phyloP scores from a whole-genome alignment of 164 flowering plant species.

The Piper betle region DNA sequence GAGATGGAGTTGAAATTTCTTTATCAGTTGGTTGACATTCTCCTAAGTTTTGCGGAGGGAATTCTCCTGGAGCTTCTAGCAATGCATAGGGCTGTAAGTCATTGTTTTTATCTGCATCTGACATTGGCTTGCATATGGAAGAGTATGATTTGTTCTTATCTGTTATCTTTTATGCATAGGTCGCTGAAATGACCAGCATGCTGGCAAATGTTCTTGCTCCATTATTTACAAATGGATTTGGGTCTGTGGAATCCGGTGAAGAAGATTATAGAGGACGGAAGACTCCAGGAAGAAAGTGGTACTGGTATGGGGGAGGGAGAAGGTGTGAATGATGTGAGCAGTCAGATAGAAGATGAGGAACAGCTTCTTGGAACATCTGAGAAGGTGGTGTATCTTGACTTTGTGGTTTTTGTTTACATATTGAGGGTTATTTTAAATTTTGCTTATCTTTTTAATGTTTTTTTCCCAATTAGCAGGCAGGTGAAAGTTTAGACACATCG shows the following conservation, averaged over 20 bases:
- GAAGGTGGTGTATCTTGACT: slow-evolving; percentile 12
- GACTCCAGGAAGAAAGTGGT: slow-evolving; percentile 49
- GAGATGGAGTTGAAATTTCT: slow-evolving; percentile 26
- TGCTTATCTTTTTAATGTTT: no score
- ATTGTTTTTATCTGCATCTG: no score
- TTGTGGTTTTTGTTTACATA: no score
- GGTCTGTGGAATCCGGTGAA: slow-evolving; percentile 34
- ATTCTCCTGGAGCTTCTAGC: slow-evolving; percentile 53
- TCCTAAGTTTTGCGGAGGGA: slow-evolving; percentile 39
- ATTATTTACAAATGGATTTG: slow-evolving; percentile 61
- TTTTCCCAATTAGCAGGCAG: slow-evolving; percentile 9
- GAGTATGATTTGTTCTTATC: no score
- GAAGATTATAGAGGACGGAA: slow-evolving; percentile 28
- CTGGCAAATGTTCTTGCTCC: slow-evolving; percentile 57
- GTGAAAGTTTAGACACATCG: slow-evolving; percentile 35
- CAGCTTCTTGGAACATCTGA: slow-evolving; percentile 69
- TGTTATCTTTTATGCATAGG: no score
- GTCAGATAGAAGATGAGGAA: slow-evolving; percentile 81
- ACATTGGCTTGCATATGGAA: no score
- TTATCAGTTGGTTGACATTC: slow-evolving; percentile 20
- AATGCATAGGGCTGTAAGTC: slow-evolving; percentile 43
- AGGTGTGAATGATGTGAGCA: slow-evolving; percentile 83
- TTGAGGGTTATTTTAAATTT: no score
- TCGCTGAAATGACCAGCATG: slow-evolving; percentile 37
- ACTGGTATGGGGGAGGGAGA: slow-evolving; percentile 98